Evolutionary conservation across 306 rosid species (phyloP).

Genomic region (Luffa acutangula): DNA sequence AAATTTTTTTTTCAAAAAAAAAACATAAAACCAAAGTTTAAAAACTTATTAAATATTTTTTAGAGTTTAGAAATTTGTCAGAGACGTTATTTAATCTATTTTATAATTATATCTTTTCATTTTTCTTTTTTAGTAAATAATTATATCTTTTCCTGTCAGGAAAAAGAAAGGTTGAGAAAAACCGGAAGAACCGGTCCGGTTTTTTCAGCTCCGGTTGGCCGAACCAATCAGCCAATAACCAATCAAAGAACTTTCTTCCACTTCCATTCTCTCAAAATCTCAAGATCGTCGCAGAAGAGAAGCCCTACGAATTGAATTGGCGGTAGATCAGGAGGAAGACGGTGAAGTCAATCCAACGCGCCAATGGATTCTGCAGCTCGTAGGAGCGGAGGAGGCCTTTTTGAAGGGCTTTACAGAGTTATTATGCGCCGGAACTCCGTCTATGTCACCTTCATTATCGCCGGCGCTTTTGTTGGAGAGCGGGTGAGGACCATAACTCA

Average conservation of each 20-base stretch:
- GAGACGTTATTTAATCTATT: too few species aligned
- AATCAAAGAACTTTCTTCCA: neutral
- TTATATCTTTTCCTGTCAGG: neutral
- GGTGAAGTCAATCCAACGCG: neutral
- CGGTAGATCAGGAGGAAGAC: slow-evolving; percentile 16
- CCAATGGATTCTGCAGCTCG: slow-evolving; percentile 54
- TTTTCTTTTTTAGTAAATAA: too few species aligned
- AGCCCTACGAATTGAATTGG: slow-evolving; percentile 10
- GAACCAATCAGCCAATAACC: neutral
- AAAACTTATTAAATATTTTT: too few species aligned
- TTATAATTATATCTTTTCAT: too few species aligned
- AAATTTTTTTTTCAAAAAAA: too few species aligned
- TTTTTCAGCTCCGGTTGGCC: neutral
- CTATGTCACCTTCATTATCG: slow-evolving; percentile 83
- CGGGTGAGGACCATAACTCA: slow-evolving; percentile 36
- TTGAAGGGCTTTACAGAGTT: slow-evolving; percentile 75
- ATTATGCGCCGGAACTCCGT: slow-evolving; percentile 96
- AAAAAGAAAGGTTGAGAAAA: neutral
- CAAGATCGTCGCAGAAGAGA: neutral
- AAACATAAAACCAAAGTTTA: too few species aligned
- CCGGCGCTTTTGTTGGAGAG: slow-evolving; percentile 92
- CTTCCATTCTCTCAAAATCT: neutral
- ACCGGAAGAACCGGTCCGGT: neutral
- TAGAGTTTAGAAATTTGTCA: too few species aligned
- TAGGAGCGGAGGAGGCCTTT: slow-evolving; percentile 59